Percentiles rank a stretch among this genome's conserved stretches.
Conservation (phyloP, 257 asterid genomes). For the Nicotiana noctiflora region DNA sequence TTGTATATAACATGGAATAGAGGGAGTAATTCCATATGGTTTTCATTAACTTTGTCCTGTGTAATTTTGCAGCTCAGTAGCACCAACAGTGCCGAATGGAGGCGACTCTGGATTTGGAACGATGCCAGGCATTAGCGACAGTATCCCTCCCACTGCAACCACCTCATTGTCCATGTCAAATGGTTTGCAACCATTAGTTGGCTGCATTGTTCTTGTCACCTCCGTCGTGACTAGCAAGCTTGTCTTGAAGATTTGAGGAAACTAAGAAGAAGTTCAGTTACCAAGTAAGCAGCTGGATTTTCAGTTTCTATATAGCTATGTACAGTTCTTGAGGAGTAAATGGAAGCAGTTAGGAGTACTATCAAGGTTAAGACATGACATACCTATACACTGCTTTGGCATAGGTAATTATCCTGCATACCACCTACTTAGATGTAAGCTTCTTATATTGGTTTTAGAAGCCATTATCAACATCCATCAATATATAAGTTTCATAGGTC, state of each 20-base stretch:
- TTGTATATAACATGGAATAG: not conserved
- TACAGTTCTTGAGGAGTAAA: constrained; percentile 21
- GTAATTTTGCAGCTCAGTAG: constrained; percentile 34
- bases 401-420: not conserved
- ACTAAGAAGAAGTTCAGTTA: constrained; percentile 14
- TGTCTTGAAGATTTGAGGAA: constrained; percentile 15
- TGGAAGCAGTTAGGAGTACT: constrained; percentile 9
- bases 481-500: not conserved
- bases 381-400: not conserved
- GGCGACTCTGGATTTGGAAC: constrained; percentile 50
- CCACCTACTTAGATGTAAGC: not conserved
- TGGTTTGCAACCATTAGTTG: constrained; percentile 32
- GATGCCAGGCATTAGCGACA: constrained; percentile 40
- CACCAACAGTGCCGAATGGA: constrained; percentile 40
- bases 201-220: constrained; percentile 31
- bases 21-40: not conserved
- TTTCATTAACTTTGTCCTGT: constrained; percentile 2
- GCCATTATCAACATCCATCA: not conserved
- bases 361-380: not conserved
- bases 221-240: constrained; percentile 31
- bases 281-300: constrained; percentile 8
- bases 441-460: not conserved
- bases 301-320: constrained; percentile 17
- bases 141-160: constrained; percentile 29
- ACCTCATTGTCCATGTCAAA: constrained; percentile 32